Conservation (phyloP, 1,139 yeast species). For the Yamadazyma epiphylla region DNA sequence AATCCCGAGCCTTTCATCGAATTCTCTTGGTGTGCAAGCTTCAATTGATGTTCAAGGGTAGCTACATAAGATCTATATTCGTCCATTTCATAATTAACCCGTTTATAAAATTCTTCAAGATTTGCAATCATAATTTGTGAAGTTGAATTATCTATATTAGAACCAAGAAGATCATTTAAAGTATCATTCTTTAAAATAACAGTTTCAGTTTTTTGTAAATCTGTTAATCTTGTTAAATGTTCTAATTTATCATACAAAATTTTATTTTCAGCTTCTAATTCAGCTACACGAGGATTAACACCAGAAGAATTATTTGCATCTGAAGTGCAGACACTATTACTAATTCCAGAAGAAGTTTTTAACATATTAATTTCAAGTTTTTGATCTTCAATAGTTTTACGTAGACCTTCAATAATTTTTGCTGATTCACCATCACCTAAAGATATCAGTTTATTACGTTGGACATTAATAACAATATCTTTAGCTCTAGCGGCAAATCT, state of each 20-base stretch:
- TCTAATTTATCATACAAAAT: constrained; percentile 65
- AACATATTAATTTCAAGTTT: constrained; percentile 35
- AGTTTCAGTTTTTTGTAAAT: constrained; percentile 54
- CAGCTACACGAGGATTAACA: constrained; percentile 23
- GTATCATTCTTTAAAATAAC: constrained; percentile 52
- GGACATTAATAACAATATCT: constrained; percentile 69
- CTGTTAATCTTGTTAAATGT: constrained; percentile 60
- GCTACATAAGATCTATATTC: constrained; percentile 61
- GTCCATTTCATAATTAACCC: constrained; percentile 48
- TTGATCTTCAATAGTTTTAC: constrained; percentile 43
- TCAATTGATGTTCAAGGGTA: constrained; percentile 59
- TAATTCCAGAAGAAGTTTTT: constrained; percentile 9
- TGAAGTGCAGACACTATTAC: not conserved
- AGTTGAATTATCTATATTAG: constrained; percentile 23
- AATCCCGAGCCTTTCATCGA: constrained; percentile 3
- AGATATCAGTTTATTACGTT: constrained; percentile 40
- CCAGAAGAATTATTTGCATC: not conserved
- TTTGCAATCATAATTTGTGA: constrained; percentile 41
- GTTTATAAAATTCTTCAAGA: constrained; percentile 44
- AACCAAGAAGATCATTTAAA: constrained; percentile 46
- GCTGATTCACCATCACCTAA: constrained; percentile 39
- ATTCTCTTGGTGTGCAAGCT: constrained; percentile 20
- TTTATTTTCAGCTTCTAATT: constrained; percentile 57
- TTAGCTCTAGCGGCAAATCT: constrained; percentile 94
- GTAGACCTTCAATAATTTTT: constrained; percentile 43